Evolutionary conservation across 805 yeast species (phyloP).

Genomic region (Schwanniomyces pseudopolymorphus): DNA sequence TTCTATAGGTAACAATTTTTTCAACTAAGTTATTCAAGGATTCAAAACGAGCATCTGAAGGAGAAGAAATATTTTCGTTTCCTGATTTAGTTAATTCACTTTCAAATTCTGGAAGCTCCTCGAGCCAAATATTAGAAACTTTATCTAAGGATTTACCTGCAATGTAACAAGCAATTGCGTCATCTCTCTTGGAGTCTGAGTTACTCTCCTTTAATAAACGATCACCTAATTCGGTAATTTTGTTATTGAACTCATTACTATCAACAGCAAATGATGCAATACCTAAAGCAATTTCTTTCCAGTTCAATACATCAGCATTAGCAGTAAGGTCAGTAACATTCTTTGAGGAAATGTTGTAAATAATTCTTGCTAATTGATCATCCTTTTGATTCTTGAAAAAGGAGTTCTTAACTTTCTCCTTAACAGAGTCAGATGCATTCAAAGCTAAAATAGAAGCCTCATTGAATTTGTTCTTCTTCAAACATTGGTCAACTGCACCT

Average conservation of each 20-base stretch:
- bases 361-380: slow-evolving; percentile 66
- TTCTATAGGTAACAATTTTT: slow-evolving; percentile 74
- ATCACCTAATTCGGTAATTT: slow-evolving; percentile 73
- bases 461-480: slow-evolving; percentile 58
- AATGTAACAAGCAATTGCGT: slow-evolving; percentile 75
- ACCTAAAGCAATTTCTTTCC: slow-evolving; percentile 81
- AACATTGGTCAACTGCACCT: slow-evolving; percentile 65
- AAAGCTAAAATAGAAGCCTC: slow-evolving; percentile 86
- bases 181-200: slow-evolving; percentile 52
- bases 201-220: slow-evolving; percentile 48
- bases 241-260: slow-evolving; percentile 48
- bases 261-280: slow-evolving; percentile 56
- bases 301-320: slow-evolving; percentile 72
- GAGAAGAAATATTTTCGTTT: slow-evolving; percentile 50
- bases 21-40: slow-evolving; percentile 81
- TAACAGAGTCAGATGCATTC: slow-evolving; percentile 58
- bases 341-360: slow-evolving; percentile 60
- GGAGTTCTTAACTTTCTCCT: slow-evolving; percentile 66
- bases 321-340: slow-evolving; percentile 68
- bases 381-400: slow-evolving; percentile 61
- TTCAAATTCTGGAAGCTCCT: slow-evolving; percentile 56
- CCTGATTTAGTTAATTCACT: slow-evolving; percentile 40
- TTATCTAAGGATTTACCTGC: slow-evolving; percentile 81
- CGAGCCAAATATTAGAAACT: slow-evolving; percentile 79
- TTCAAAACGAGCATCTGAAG: slow-evolving; percentile 80